Base-by-base conservation (phyloP, 768 basidiomycete species). In the Boletus pseudopeckii region DNA sequence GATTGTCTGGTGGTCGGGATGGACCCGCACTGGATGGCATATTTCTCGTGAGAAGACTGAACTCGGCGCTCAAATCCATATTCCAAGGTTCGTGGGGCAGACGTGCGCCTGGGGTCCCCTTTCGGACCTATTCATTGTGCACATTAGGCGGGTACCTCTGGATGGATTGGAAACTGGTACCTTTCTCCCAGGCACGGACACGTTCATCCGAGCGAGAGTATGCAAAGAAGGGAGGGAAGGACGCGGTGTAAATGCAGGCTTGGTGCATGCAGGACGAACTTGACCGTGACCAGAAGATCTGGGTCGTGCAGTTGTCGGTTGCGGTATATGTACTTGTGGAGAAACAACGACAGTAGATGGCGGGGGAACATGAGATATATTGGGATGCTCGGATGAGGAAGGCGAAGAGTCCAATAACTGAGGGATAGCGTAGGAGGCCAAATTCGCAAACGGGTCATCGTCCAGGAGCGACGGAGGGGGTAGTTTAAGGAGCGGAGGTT, bases 381-480 rank as follows among this genome's bases (percentile, higher is more conserved):
- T 38, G 22, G 51, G 52, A 15, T 24, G 47, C 13, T 28, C 26
- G 13, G 28, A 28, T 28, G 47, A 28, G n/a, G n/a, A 8, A 3
- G 36, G 46, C 20, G 43, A 32, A 32, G 30, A 30, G 22, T 45
- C 48, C 1, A 34, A 41, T 28, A 38, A 28, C 3, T 10, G 47
- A 38, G 36, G 47, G n/a, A 48, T 9, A 11, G 22, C 5, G 22
- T 36, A 33, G 54, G 76, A 71, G 14, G 55, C 15, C 43, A 85
- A 73, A 55, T 84, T 81, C 20, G 88, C 88, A 60, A 90, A 90
- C 2, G 88, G 88, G 61, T 90, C 88, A 48, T 85, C 82, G 60
- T 88, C 87, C 24, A 86, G 72, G 18, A 88, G 48, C 11, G 60
- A 59, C 17, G 56, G 45, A 18, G 55, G 30, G 22, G 47, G 28